phyloP scores from a whole-genome alignment of 2,329 filamentous ascomycete genomes.

The Ophiostoma australiae region DNA sequence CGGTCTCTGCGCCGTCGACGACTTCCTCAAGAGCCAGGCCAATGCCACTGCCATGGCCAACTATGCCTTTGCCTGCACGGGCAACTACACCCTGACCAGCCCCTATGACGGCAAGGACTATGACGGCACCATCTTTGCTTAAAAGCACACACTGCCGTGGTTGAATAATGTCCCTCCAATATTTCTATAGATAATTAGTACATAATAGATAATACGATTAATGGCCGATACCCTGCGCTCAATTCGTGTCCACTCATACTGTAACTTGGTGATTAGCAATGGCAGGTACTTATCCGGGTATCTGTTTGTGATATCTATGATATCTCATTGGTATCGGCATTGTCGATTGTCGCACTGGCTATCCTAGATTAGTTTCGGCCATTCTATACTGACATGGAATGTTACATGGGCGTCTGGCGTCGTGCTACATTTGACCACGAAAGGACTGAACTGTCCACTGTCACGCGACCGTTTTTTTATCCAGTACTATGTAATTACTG shows the following conservation, averaged over 20 bases:
- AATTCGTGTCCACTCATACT: not conserved
- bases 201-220: slow-evolving; percentile 1
- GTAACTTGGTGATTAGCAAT: not conserved
- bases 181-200: not conserved
- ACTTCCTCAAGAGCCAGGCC: slow-evolving; percentile 41
- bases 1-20: slow-evolving; percentile 41
- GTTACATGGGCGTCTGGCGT: not conserved
- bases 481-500: no score
- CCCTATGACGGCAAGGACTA: slow-evolving; percentile 39
- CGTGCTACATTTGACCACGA: not conserved
- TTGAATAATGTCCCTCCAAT: no score
- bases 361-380: not conserved
- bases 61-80: slow-evolving; percentile 46
- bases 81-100: slow-evolving; percentile 42
- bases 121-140: slow-evolving; percentile 38
- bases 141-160: not conserved
- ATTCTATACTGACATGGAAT: not conserved
- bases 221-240: not conserved
- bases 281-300: slow-evolving; percentile 8
- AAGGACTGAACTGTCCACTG: not conserved
- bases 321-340: not conserved
- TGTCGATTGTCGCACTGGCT: not conserved
- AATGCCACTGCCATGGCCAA: slow-evolving; percentile 39
- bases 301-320: not conserved
- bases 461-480: not conserved